Evolutionary conservation across 208 protist genomes (phyloP).

Genomic region (Porcisia hertigi): DNA sequence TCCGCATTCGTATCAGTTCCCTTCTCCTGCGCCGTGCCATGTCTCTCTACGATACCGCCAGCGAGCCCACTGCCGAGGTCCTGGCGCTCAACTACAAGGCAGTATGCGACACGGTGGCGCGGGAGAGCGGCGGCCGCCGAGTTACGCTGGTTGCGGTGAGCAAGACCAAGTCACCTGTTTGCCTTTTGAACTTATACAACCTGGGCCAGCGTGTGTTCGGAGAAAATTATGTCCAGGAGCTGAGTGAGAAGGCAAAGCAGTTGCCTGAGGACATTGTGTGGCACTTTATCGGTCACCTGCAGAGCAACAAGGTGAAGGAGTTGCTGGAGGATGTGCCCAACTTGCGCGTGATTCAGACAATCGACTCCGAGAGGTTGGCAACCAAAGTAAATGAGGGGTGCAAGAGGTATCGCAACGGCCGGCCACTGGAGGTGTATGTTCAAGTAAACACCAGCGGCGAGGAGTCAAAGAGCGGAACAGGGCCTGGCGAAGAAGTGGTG

Average conservation of each 20-base stretch:
- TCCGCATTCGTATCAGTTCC: constrained; percentile 1
- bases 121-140: constrained; percentile 32
- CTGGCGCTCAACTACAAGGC: constrained; percentile 61
- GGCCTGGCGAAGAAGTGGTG: constrained; percentile 65
- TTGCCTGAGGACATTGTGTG: constrained; percentile 92
- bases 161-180: constrained; percentile 84
- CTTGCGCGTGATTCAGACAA: constrained; percentile 89
- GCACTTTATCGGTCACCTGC: constrained; percentile 98
- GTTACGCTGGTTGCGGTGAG: constrained; percentile 71
- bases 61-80: constrained; percentile 50
- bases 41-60: constrained; percentile 63
- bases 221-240: constrained; percentile 98
- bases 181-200: constrained; percentile 62
- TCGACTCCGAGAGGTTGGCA: constrained; percentile 93
- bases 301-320: constrained; percentile 96
- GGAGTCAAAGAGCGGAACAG: constrained; percentile 91
- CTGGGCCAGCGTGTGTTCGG: constrained; percentile 88
- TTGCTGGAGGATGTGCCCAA: constrained; percentile 65
- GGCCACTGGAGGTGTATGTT: constrained; percentile 85
- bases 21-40: constrained; percentile 25
- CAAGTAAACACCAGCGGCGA: constrained; percentile 96
- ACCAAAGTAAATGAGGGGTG: constrained; percentile 83
- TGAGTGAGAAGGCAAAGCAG: constrained; percentile 84
- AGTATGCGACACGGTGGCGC: constrained; percentile 40
- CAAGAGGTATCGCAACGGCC: constrained; percentile 47